phyloP scores from a whole-genome alignment of 1,284 basidiomycete species.

The Porphyrellus sp. region DNA sequence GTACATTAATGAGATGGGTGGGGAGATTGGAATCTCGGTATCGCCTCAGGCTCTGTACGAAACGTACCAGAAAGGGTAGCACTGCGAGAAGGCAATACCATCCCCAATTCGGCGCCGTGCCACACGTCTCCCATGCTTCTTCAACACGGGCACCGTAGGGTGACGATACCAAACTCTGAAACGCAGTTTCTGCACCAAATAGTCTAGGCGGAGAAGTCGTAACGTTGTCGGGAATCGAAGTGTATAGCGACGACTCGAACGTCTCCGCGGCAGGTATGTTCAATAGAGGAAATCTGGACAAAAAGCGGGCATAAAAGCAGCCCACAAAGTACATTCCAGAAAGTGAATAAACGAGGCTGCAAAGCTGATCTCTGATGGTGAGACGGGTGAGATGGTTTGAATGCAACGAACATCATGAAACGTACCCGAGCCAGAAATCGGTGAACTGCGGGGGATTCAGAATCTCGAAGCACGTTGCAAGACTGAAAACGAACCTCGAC shows the following conservation, averaged over 20 bases:
- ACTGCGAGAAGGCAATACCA: constrained; percentile 52
- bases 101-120: constrained; percentile 48
- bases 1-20: constrained; percentile 85
- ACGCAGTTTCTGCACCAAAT: too few species aligned
- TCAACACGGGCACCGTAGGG: constrained; percentile 12
- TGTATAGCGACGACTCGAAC: too few species aligned
- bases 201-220: too few species aligned
- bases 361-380: constrained; percentile 72
- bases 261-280: too few species aligned
- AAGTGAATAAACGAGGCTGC: constrained; percentile 72
- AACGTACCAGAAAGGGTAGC: constrained; percentile 69
- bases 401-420: constrained; percentile 18
- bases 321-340: constrained; percentile 71
- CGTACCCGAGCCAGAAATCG: constrained; percentile 81
- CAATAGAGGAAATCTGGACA: too few species aligned
- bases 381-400: constrained; percentile 11
- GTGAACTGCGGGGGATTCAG: constrained; percentile 48
- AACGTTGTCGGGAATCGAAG: too few species aligned
- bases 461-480: constrained; percentile 3
- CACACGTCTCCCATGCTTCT: constrained; percentile 20
- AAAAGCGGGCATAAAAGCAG: constrained; percentile 61
- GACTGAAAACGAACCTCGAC: constrained; percentile 60
- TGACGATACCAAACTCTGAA: constrained; percentile 2
- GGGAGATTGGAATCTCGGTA: constrained; percentile 71
- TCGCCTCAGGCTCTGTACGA: constrained; percentile 85